These are phyloP conservation scores for Ogataea siamensis DNA, from an alignment of 805 yeast genomes.

Conservation along the genomic window DNA sequence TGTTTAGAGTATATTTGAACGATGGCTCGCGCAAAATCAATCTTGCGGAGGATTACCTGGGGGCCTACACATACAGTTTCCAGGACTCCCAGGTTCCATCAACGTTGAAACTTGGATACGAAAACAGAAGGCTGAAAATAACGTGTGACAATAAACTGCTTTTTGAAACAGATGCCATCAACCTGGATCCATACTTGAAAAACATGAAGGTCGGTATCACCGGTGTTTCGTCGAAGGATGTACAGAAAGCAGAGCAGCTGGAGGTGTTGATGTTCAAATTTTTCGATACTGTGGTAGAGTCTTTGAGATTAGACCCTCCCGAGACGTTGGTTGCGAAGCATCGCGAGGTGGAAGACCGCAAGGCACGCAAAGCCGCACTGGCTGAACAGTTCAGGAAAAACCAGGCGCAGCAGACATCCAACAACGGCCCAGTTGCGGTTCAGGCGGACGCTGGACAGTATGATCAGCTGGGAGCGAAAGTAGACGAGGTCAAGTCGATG, in stretches of 20 bases:
- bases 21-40: slow-evolving; percentile 49
- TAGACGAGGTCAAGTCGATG: slow-evolving; percentile 10
- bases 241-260: slow-evolving; percentile 49
- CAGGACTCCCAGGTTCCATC: slow-evolving; percentile 71
- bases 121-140: slow-evolving; percentile 46
- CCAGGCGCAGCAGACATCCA: slow-evolving; percentile 14
- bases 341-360: neutral
- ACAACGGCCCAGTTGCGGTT: slow-evolving; percentile 11
- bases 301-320: slow-evolving; percentile 22
- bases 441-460: slow-evolving; percentile 1
- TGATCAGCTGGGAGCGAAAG: slow-evolving; percentile 8
- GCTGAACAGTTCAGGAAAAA: slow-evolving; percentile 31
- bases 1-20: slow-evolving; percentile 56
- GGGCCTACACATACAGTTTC: slow-evolving; percentile 40
- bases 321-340: slow-evolving; percentile 31
- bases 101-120: slow-evolving; percentile 63
- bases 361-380: neutral
- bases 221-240: slow-evolving; percentile 41
- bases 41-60: slow-evolving; percentile 25
- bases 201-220: slow-evolving; percentile 52
- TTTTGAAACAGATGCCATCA: slow-evolving; percentile 58
- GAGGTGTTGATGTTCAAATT: slow-evolving; percentile 61
- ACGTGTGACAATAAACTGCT: slow-evolving; percentile 72
- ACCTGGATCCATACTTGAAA: slow-evolving; percentile 37
- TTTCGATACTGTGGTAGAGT: slow-evolving; percentile 44